Base-by-base conservation (phyloP, 257 asterid species). In the Perilla frutescens region DNA sequence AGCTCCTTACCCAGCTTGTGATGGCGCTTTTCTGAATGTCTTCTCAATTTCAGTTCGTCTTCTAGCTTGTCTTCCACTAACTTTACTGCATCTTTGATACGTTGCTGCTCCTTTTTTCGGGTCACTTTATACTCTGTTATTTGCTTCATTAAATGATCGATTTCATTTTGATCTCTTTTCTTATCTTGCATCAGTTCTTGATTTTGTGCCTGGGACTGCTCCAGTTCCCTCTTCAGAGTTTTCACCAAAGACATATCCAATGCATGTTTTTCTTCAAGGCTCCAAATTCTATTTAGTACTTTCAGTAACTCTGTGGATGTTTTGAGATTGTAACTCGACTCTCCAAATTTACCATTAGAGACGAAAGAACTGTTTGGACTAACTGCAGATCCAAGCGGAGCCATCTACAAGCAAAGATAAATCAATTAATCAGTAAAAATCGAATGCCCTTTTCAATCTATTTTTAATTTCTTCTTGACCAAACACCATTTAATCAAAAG, bases 281-380 rank as follows among this genome's bases (percentile, higher is more conserved):
- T 91, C 97, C 97, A 93, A 15, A 93, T 89, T 80, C 92, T 82
- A 34, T 93, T 91, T 59, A 93, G 91, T 32, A 93, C 91, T 76
- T 85, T 87, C 13, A 91, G 89, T 15, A 93, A 84, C 86, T 91
- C 98, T 0, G 92, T 84, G 14, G 98, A 89, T 37, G 95, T 89
- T 82, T 86, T 88, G 71, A 88, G 86, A 76, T 83, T 66, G 57
- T 79, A 83, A 71, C 86, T 87, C 43, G 92, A 77, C 60, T 81
- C 85, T 50, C 86, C 87, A 59, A 79, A 56, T 82, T 81, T 82
- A 68, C 87, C 83, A 71, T 79, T 84, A 2, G 80, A 59, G 71
- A 75, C 62, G 41, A 75, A 44, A 40, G 96, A 81, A 79, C 80
- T 80, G 58, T 40, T 63, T 40, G 91, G 87, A 69, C 80, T 68